These are phyloP conservation scores for Elongisporangium anandrum DNA, from an alignment of 352 stramenopile species.

Conservation along the genomic window DNA sequence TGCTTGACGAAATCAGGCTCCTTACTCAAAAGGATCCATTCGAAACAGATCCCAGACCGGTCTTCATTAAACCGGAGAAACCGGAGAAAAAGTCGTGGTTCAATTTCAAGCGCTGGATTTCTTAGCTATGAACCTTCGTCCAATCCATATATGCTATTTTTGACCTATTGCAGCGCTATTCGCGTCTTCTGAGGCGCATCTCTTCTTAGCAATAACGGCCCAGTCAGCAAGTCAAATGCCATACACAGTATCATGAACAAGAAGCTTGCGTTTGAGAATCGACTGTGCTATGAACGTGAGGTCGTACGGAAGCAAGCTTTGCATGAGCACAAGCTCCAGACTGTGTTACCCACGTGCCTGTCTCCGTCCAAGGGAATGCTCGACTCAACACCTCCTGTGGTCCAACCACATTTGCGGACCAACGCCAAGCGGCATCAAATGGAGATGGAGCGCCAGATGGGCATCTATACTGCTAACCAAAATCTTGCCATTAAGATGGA, in stretches of 20 bases:
- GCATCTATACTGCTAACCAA: constrained; percentile 71
- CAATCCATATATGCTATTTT: neutral
- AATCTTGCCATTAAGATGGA: constrained; percentile 68
- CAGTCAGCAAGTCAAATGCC: neutral
- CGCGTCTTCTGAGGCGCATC: neutral
- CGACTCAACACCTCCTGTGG: constrained; percentile 48
- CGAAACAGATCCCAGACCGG: neutral
- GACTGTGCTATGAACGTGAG: constrained; percentile 77
- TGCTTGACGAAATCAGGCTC: neutral
- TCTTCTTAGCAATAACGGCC: neutral
- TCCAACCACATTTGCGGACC: constrained; percentile 32
- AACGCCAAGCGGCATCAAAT: constrained; percentile 65
- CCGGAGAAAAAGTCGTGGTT: neutral
- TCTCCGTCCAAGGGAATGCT: constrained; percentile 59
- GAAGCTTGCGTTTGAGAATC: constrained; percentile 75
- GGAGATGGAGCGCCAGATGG: constrained; percentile 51
- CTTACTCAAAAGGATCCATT: neutral
- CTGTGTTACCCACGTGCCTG: constrained; percentile 46
- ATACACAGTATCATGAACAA: constrained; percentile 47
- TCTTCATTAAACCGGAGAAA: neutral
- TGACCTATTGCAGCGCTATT: neutral
- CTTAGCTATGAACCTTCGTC: no score
- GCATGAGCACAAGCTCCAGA: constrained; percentile 64
- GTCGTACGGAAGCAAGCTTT: constrained; percentile 54
- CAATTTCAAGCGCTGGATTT: neutral